Evolutionary conservation across 176 grass and related monocot genomes (phyloP).

Genomic region (Canna indica): DNA sequence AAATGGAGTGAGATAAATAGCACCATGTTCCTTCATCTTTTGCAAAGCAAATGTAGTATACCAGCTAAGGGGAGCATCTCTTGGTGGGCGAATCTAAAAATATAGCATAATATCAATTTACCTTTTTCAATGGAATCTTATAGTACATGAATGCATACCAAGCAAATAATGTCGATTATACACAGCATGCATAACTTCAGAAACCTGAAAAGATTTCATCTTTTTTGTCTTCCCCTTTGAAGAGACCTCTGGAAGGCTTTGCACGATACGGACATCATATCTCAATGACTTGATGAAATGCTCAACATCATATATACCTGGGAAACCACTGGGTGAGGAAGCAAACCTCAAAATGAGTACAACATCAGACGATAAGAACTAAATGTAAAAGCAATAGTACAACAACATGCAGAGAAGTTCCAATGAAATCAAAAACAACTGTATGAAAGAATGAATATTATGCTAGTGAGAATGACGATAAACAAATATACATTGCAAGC

Average conservation of each 20-base stretch:
- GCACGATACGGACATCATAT: conserved; percentile 78
- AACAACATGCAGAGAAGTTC: neutral
- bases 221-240: conserved; percentile 89
- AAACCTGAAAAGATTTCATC: conserved; percentile 63
- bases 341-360: conserved; percentile 8
- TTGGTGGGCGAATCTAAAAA: conserved; percentile 81
- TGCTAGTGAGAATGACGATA: too few relatives aligned
- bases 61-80: conserved; percentile 93
- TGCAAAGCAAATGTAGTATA: conserved; percentile 78
- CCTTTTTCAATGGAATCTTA: neutral
- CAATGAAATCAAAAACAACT: neutral
- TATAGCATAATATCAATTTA: conserved; percentile 7
- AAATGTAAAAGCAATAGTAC: conserved; percentile 23
- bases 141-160: neutral
- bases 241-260: conserved; percentile 58
- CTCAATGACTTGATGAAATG: conserved; percentile 86
- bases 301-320: conserved; percentile 96
- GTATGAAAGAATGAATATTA: neutral
- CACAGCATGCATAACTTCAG: conserved; percentile 16
- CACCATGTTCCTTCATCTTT: conserved; percentile 81
- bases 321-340: conserved; percentile 56
- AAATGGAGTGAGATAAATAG: conserved; percentile 96
- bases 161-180: neutral
- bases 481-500: too few relatives aligned
- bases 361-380: conserved; percentile 5